Percentiles rank a stretch among this genome's conserved stretches.
Conservation (phyloP, 1,284 basidiomycete genomes). For the Tylopilus orsonianus region DNA sequence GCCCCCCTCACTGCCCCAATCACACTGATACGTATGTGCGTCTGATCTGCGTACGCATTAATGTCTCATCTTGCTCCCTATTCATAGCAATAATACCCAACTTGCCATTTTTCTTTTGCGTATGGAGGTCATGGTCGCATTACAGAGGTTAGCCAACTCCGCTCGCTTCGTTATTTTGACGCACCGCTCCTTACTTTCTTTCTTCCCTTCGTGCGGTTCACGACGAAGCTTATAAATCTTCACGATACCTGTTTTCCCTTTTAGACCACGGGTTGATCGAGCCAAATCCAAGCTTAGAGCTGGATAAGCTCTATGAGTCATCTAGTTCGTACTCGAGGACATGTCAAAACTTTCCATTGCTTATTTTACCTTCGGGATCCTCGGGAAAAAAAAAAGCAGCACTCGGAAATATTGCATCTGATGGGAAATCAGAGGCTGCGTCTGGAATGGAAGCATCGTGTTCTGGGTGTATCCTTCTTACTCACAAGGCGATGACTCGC, state of each 20-base stretch:
- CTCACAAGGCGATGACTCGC: constrained; percentile 50
- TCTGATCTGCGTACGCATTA: background rate
- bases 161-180: constrained; percentile 5
- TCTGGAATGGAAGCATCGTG: constrained; percentile 2
- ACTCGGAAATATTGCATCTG: background rate
- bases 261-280: constrained; percentile 54
- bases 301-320: constrained; percentile 58
- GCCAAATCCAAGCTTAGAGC: constrained; percentile 48
- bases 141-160: constrained; percentile 55
- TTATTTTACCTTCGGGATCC: constrained; percentile 9
- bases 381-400: constrained; percentile 21
- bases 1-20: constrained; percentile 73
- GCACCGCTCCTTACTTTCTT: background rate
- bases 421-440: constrained; percentile 1
- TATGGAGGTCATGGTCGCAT: constrained; percentile 81
- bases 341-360: background rate
- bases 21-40: constrained; percentile 66
- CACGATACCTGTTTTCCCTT: constrained; percentile 64
- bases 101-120: constrained; percentile 80
- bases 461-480: constrained; percentile 42
- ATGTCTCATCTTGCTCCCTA: constrained; percentile 5
- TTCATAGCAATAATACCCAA: constrained; percentile 73
- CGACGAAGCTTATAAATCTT: constrained; percentile 66
- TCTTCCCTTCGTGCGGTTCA: background rate
- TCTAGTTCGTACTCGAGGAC: constrained; percentile 1